Base-by-base conservation (phyloP, 108 stramenopile genomes). In the Ochromonas danica region DNA sequence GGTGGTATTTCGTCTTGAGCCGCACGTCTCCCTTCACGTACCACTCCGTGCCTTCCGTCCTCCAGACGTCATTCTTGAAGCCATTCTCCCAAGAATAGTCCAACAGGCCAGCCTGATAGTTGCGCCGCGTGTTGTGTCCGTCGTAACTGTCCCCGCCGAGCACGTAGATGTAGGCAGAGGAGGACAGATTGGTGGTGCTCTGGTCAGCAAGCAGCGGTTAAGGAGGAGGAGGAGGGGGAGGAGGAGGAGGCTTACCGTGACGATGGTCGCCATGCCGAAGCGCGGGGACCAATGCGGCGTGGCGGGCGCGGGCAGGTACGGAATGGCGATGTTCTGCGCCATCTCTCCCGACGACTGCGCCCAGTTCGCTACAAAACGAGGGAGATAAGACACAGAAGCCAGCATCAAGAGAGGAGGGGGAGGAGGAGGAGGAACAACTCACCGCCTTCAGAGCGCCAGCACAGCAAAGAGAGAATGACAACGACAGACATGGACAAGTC, bases 11-110 rank as follows among this genome's bases (percentile, higher is more conserved):
- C 77, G 82, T 67, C 40, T 71, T n/a, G 72, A 78, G 3, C 6
- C 78, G 57, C 3, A 17, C 1, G 14, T 61, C 36, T n/a, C 36
- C 35, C 10, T 30, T 28, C 45, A 61, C 57, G 25, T n/a, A 10
- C 61, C 60, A 57, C 3, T 61, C 78, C n/a, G 78, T 61, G 6
- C 60, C 60, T 31, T 41, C 2, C 14, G 91, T 78, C 40, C 85
- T 65, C 92, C 92, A 92, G 0, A 90, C 87, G 80, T 92, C 92
- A 81, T 91, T 90, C 14, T 89, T 78, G 80, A 84, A 91, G 1
- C 81, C 77, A 40, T 81, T 82, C 0, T 38, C 42, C 45, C 45
- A 78, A 2, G 1, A 1, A 3, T 14, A 3, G 61, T 78, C 22
- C 3, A 61, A 1, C 61, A 40, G 36, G 3, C 77, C 83, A 40